Evolutionary conservation across 768 basidiomycete species (phyloP).

Genomic region (Wakefieldia striispora): DNA sequence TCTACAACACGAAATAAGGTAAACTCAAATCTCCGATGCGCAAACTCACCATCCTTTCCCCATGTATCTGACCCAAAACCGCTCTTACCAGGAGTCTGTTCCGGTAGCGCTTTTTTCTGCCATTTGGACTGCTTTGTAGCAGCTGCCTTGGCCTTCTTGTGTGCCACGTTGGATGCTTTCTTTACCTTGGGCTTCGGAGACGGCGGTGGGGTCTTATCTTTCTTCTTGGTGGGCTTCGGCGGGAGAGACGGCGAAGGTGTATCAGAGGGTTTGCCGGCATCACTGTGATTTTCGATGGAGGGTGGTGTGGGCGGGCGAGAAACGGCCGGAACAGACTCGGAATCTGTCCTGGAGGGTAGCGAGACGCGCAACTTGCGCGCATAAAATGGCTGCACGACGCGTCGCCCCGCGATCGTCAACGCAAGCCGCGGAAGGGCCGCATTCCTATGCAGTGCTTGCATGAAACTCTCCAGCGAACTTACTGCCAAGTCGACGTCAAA

Average conservation of each 20-base stretch:
- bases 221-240: not conserved
- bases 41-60: constrained; percentile 25
- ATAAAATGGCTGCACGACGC: constrained; percentile 14
- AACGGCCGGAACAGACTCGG: not conserved
- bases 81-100: not conserved
- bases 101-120: not conserved
- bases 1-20: not conserved
- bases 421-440: constrained; percentile 7
- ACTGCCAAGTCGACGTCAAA: not conserved
- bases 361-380: constrained; percentile 12
- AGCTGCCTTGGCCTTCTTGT: constrained; percentile 7
- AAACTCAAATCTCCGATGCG: not conserved
- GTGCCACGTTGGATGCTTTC: not conserved
- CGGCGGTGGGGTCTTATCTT: not conserved
- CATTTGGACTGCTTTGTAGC: not conserved
- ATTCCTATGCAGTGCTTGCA: constrained; percentile 9
- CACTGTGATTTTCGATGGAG: not conserved
- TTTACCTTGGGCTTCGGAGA: not conserved
- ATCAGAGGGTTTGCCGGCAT: too few relatives aligned
- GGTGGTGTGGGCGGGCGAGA: not conserved
- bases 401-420: constrained; percentile 13
- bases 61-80: constrained; percentile 15
- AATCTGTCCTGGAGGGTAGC: not conserved
- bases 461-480: not conserved
- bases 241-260: too few relatives aligned